phyloP scores from a whole-genome alignment of 129 eudicot genomes.

The carrot (Daucus carota) region DH1_v3.0 NC_030382.2:35885001-35885500 shows the following conservation, averaged over 20 bases:
- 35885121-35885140: not conserved
- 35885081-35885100: slow-evolving; percentile 6
- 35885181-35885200: slow-evolving; percentile 22
- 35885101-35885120: slow-evolving; percentile 11
- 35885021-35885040: slow-evolving; percentile 11
- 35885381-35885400: slow-evolving; percentile 41
- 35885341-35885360: slow-evolving; percentile 36
- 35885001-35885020: slow-evolving; percentile 5
- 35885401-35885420: slow-evolving; percentile 29
- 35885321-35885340: slow-evolving; percentile 38
- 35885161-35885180: slow-evolving; percentile 16
- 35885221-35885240: slow-evolving; percentile 12
- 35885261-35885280: slow-evolving; percentile 22
- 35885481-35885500: not conserved
- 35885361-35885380: slow-evolving; percentile 33
- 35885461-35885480: not conserved
- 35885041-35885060: slow-evolving; percentile 7
- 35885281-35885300: slow-evolving; percentile 22
- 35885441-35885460: slow-evolving; percentile 28
- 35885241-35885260: slow-evolving; percentile 19
- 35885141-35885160: slow-evolving; percentile 4
- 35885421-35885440: slow-evolving; percentile 2
- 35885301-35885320: slow-evolving; percentile 25
- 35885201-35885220: slow-evolving; percentile 17
- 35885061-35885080: slow-evolving; percentile 12